A percentile compares a stretch with the other conserved stretches of the same genome.
phyloP scores from a whole-genome alignment of 305 asterid species.

The Salvia sclarea region DNA sequence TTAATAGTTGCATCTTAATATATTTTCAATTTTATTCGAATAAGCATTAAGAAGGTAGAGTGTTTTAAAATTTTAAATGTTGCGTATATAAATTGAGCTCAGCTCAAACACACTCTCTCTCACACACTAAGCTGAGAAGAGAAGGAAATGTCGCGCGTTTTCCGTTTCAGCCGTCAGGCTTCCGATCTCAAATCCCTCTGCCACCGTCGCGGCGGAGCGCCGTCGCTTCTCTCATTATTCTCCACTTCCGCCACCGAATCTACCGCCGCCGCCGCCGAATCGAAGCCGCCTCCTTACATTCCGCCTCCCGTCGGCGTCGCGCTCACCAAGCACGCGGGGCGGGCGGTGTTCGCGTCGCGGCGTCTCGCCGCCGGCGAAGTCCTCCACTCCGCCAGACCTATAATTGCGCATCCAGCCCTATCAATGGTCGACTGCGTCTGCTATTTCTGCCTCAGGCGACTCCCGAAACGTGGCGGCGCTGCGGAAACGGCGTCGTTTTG shows the following conservation, averaged over 20 bases:
- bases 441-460: slow-evolving; percentile 65
- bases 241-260: slow-evolving; percentile 35
- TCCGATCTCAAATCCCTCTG: slow-evolving; percentile 26
- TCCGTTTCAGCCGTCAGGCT: slow-evolving; percentile 40
- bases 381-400: slow-evolving; percentile 72
- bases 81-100: not conserved
- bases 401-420: slow-evolving; percentile 63
- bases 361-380: slow-evolving; percentile 61
- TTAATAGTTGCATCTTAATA: too few relatives aligned
- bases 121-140: not conserved
- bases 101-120: not conserved
- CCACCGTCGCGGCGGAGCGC: slow-evolving; percentile 15
- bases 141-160: slow-evolving; percentile 29
- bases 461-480: slow-evolving; percentile 24
- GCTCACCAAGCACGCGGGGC: slow-evolving; percentile 55
- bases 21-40: too few relatives aligned
- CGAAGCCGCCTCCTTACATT: slow-evolving; percentile 32
- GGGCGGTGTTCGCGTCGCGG: slow-evolving; percentile 68
- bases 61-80: too few relatives aligned
- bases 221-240: slow-evolving; percentile 15
- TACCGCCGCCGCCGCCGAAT: slow-evolving; percentile 25
- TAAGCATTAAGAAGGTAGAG: too few relatives aligned
- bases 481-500: slow-evolving; percentile 48
- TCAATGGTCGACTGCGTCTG: slow-evolving; percentile 54
- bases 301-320: slow-evolving; percentile 52